Percentiles rank a stretch among this genome's conserved stretches.
These are phyloP conservation scores for Amanita phalloides DNA, from an alignment of 768 basidiomycete species.

Conservation along the genomic window DNA sequence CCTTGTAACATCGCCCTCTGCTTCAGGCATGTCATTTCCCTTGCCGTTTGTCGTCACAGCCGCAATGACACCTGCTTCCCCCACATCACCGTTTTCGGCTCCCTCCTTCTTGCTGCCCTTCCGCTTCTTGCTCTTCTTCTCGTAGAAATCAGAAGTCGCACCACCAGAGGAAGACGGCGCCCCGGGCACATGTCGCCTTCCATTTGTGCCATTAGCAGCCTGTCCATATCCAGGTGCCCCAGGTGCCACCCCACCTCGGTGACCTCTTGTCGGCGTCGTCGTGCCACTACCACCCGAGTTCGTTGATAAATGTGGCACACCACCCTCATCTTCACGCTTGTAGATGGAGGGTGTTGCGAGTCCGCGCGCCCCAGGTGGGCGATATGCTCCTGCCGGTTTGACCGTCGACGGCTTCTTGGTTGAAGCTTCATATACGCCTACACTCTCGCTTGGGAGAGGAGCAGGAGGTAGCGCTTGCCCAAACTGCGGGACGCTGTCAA, in stretches of 20 bases:
- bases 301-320: slow-evolving; percentile 35
- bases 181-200: slow-evolving; percentile 66
- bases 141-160: slow-evolving; percentile 30
- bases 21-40: slow-evolving; percentile 17
- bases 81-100: slow-evolving; percentile 11
- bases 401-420: slow-evolving; percentile 41
- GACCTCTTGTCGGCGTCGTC: slow-evolving; percentile 52
- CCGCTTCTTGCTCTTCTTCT: slow-evolving; percentile 41
- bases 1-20: slow-evolving; percentile 11
- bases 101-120: slow-evolving; percentile 39
- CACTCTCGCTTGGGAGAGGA: slow-evolving; percentile 53
- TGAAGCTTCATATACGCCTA: slow-evolving; percentile 33
- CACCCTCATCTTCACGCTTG: slow-evolving; percentile 89
- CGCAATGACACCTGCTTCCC: slow-evolving; percentile 2
- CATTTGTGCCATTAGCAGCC: slow-evolving; percentile 22
- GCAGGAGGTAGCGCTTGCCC: slow-evolving; percentile 54
- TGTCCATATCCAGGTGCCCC: slow-evolving; percentile 12
- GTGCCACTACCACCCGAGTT: slow-evolving; percentile 35
- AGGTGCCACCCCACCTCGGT: slow-evolving; percentile 37
- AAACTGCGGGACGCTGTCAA: slow-evolving; percentile 61
- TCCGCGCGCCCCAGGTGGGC: slow-evolving; percentile 90
- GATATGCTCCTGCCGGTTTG: slow-evolving; percentile 80
- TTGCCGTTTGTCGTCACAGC: slow-evolving; percentile 19
- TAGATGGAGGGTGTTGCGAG: slow-evolving; percentile 80
- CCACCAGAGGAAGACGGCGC: slow-evolving; percentile 40